Base-by-base conservation (phyloP, 2,329 filamentous ascomycete species). In the Nemania diffusa region DNA sequence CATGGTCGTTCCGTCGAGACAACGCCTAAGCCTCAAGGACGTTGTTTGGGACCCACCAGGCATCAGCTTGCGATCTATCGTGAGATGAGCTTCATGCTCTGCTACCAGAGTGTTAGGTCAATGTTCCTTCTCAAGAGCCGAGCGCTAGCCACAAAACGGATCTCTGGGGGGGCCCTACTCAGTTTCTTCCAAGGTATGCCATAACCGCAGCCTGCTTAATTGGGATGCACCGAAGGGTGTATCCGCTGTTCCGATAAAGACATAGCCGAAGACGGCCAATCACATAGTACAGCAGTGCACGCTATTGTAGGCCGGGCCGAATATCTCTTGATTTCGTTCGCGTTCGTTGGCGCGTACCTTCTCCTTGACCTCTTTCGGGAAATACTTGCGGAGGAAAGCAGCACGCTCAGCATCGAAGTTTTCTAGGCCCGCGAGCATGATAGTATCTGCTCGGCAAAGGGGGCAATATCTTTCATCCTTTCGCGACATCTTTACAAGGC, bases 401-500 rank as follows among this genome's bases (percentile, higher is more conserved):
- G 89, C 87, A 24, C 93, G 82, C 5, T 90, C 84, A 24, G 82
- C 79, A 74, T 97, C 93, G 22, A 96, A 84, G 69, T 92, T 91
- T 57, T 88, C 90, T 62, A 87, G 84, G 68, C 91, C 90, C 0
- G 93, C 92, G 65, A 85, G 81, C 81, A 92, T 85, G 11, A 97
- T 87, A 0, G 90, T 91, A 65, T 90, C 85, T 20, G 88, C 85
- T 65, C 94, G 85, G 77, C 93, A 97, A 61, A 96, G 82, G 0
- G 93, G 93, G 75, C 93, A 97, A 58, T 87, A 83, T 42, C 85
- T 85, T 75, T 91, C 89, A 67, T 85, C 84, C 44, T 88, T 87
- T 52, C 89, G 88, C 77, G 96, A 93, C 81, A 97, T 88, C 73
- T 92, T 89, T 69, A 97, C 89, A 56, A 95, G 84, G 76, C 93